Evolutionary conservation across 345 rosid genomes (phyloP), one percentile per base, ranked within the genome.

Genomic region (Lepidium africanum): DNA sequence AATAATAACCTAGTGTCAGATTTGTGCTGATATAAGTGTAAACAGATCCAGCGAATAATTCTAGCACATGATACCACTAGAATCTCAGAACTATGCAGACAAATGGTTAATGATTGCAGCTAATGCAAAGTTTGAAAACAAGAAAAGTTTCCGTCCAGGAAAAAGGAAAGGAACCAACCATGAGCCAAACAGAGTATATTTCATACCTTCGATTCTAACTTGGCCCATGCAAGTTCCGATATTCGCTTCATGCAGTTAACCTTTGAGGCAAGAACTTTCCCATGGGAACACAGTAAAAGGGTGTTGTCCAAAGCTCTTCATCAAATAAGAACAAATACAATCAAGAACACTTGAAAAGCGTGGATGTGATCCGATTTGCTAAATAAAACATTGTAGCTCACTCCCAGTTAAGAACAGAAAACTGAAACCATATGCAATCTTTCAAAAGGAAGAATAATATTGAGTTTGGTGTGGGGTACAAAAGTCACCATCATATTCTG

Each of bases 191-290:
- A 61, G 15, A 38, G 12, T 36, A 10, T 7, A 49, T 32, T 19
- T 19, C 71, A 59, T 84, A 92, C 98, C 99, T 87, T 87, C 39
- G 88, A 82, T 40, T 73, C 77, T 72, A 93, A 77, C 57, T 82
- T 83, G 69, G 65, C 30, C 99, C 99, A 94, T 57, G 96, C 92
- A 76, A 76, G 79, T 66, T 83, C 64, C 46, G 92, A 85, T 70
- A 94, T 51, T 37, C 97, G 85, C 85, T 94, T 94, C 85, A 87
- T 81, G 65, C 79, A 85, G 60, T 82, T 81, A 54, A 85, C 82
- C 69, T 85, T 87, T 42, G 95, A 85, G 36, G 81, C 74, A 11
- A 89, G 89, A 53, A 94, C 83, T 81, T 88, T 91, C 81, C 87
- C 87, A 80, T 94, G 99, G 10, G 60, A 73, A 74, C 99, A 94